Evolutionary conservation across 352 stramenopile genomes (phyloP), one percentile per base, ranked within the genome.

Genomic region (Phytophthora litchii): DNA sequence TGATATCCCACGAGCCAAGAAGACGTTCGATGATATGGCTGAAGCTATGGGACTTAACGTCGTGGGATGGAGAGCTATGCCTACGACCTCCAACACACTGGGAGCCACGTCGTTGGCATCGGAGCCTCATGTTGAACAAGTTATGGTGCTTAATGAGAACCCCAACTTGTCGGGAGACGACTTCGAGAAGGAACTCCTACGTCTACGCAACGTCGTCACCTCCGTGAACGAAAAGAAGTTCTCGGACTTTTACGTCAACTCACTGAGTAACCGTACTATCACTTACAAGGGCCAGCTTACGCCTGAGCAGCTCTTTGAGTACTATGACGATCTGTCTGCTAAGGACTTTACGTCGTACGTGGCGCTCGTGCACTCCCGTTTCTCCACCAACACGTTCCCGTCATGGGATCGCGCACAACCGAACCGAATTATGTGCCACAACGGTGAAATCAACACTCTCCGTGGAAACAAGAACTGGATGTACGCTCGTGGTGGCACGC

Each of bases 391-490:
- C 76, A 99, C 96, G 29, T 99, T 99, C 68, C 96, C 96, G 6
- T 98, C 89, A 0, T 99, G 96, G 95, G 91, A 97, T 66, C 83
- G 94, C 56, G 94, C 94, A 16, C 95, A 99, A 77, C 96, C 96
- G 19, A 98, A 98, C 63, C 90, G 95, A 23, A 98, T 98, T 76
- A 98, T 99, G 91, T 98, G 95, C 53, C 96, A 99, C 86, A 99
- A 99, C 76, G 96, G 96, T 20, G 96, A 99, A 76, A 99, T 99
- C 76, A 99, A 99, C 73, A 99, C 96, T 10, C 80, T 99, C 5
- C 86, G 94, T 32, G 95, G 96, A 40, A 99, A 99, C 78, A 97
- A 98, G 54, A 99, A 98, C 71, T 98, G 93, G 94, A 98, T 98
- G 93, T 97, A 96, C 63, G 88, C 82, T 36, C 89, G 94, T 41